A percentile compares a stretch with the other conserved stretches of the same genome.
Evolutionary conservation across 495 filamentous ascomycete genomes (phyloP).

Genomic region (Tuber magnatum): DNA sequence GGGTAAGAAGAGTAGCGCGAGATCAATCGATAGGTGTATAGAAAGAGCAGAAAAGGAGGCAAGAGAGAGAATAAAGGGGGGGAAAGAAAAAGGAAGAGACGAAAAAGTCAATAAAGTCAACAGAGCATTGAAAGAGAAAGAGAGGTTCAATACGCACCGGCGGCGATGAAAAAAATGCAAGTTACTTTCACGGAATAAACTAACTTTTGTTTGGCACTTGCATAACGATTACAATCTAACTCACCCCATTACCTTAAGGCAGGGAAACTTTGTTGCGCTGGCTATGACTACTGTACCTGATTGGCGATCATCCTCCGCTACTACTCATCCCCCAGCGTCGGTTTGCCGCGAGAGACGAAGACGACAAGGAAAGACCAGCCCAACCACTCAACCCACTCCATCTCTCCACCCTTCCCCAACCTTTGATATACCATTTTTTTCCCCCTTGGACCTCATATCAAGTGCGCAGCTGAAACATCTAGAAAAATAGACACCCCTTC

Average conservation of each 20-base stretch:
- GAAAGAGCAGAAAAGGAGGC: constrained; percentile 22
- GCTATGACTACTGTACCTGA: not conserved
- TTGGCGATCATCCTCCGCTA: not conserved
- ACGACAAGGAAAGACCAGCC: constrained; percentile 13
- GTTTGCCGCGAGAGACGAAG: not conserved
- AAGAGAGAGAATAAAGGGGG: constrained; percentile 5
- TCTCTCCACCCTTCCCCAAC: not conserved
- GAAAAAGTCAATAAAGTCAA: constrained; percentile 8
- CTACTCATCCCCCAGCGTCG: not conserved
- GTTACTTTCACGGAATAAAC: constrained; percentile 14
- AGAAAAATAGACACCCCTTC: constrained; percentile 1
- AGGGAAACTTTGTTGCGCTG: constrained; percentile 8
- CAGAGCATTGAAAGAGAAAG: constrained; percentile 25
- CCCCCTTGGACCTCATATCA: not conserved
- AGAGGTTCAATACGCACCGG: constrained; percentile 16
- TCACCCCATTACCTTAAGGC: constrained; percentile 27
- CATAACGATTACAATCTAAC: constrained; percentile 41
- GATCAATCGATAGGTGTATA: constrained; percentile 23
- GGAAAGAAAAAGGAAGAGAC: constrained; percentile 8
- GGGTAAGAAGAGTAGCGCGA: constrained; percentile 12
- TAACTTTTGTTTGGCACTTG: constrained; percentile 1
- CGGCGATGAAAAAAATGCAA: constrained; percentile 38
- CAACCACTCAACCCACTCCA: constrained; percentile 11
- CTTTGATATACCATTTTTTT: not conserved
- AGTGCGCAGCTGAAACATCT: not conserved